Evolutionary conservation across 2,329 filamentous ascomycete species (phyloP).

Genomic region (Trichoderma aggressivum): DNA sequence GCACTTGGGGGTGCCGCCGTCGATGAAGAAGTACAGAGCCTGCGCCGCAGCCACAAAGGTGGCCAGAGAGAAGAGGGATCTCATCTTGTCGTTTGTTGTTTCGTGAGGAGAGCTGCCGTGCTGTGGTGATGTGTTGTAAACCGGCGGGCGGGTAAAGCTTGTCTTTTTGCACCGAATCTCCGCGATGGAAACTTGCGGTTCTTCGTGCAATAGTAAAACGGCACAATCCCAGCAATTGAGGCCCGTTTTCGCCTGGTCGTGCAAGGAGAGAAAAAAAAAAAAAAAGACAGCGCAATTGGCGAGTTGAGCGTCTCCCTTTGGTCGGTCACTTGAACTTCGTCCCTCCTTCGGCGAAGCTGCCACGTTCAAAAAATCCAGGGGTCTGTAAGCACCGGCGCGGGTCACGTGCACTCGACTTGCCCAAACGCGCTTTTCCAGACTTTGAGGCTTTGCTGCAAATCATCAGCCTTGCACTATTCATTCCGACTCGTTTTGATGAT

Average conservation of each 20-base stretch:
- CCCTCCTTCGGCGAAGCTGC: slow-evolving; percentile 41
- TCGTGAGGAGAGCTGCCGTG: neutral
- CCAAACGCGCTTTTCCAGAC: slow-evolving; percentile 8
- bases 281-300: neutral
- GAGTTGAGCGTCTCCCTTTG: neutral
- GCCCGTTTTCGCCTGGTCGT: neutral
- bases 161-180: neutral
- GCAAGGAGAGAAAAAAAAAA: neutral
- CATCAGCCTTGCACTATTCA: slow-evolving; percentile 6
- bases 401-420: slow-evolving; percentile 34
- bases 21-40: slow-evolving; percentile 94
- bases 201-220: neutral
- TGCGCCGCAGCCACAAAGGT: slow-evolving; percentile 64
- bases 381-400: neutral
- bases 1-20: slow-evolving; percentile 81
- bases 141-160: neutral
- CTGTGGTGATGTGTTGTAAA: neutral
- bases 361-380: slow-evolving; percentile 49
- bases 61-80: slow-evolving; percentile 61
- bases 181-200: neutral
- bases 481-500: neutral
- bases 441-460: neutral
- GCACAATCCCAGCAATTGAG: neutral
- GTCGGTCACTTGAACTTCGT: neutral
- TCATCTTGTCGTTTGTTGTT: slow-evolving; percentile 44